These are phyloP conservation scores for Diospyros kaki DNA, from an alignment of 148 eudicot genomes.

Conservation along the genomic window DNA sequence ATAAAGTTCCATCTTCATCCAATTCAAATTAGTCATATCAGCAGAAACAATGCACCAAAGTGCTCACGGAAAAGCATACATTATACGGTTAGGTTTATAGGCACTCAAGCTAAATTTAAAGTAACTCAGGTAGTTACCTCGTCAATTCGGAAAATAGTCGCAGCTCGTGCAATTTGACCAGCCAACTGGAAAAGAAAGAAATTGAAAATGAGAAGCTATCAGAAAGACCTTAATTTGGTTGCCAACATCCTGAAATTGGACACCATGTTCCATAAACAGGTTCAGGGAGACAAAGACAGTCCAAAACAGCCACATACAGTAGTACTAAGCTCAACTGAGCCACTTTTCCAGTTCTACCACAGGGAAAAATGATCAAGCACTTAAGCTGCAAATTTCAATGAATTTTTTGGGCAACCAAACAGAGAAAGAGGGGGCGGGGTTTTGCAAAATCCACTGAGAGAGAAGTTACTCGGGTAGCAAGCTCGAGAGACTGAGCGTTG, in stretches of 20 bases:
- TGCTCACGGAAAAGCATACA: background rate
- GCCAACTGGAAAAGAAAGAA: conserved; percentile 55
- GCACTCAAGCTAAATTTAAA: background rate
- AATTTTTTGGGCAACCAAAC: background rate
- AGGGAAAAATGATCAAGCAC: conserved; percentile 13
- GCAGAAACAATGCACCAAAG: background rate
- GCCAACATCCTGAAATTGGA: background rate
- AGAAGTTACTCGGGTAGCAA: conserved; percentile 80
- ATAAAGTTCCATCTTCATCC: background rate
- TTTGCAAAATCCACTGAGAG: background rate
- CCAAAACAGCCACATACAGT: background rate
- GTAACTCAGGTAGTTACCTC: conserved; percentile 46
- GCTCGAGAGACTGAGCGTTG: conserved; percentile 89
- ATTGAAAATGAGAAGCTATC: background rate
- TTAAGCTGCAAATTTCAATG: background rate
- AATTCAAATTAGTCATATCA: background rate
- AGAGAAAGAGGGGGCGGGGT: background rate
- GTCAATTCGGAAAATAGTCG: conserved; percentile 81
- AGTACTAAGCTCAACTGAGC: background rate
- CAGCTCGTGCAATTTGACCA: conserved; percentile 97
- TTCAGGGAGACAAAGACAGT: background rate
- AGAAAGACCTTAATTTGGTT: background rate
- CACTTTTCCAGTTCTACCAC: background rate
- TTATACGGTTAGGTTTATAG: background rate
- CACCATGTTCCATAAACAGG: background rate